phyloP scores from a whole-genome alignment of 768 basidiomycete genomes.

The Suillus lakei region DNA sequence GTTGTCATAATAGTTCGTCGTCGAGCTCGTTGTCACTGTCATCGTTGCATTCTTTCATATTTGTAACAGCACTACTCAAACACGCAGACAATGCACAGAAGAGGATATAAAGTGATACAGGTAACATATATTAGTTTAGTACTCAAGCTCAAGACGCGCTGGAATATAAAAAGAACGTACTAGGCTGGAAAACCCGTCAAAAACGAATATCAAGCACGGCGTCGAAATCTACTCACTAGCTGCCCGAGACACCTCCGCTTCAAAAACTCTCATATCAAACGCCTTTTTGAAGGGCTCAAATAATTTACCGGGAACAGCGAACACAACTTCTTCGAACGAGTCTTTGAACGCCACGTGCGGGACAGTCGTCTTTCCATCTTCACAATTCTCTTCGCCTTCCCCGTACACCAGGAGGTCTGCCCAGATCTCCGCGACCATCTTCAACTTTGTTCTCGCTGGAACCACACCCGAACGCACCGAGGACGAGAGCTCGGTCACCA shows the following conservation, averaged over 20 bases:
- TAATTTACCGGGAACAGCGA: constrained; percentile 46
- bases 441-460: constrained; percentile 46
- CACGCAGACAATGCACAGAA: not conserved
- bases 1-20: too few relatives aligned
- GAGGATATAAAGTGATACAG: not conserved
- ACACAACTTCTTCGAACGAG: constrained; percentile 47
- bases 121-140: not conserved
- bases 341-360: constrained; percentile 41
- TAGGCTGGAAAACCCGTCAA: not conserved
- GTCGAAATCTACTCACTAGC: constrained; percentile 27
- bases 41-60: too few relatives aligned
- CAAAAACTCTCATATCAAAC: constrained; percentile 45
- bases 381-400: constrained; percentile 24
- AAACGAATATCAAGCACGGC: not conserved
- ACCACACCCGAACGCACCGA: constrained; percentile 53
- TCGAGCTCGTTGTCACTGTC: too few relatives aligned
- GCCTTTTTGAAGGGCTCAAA: constrained; percentile 42
- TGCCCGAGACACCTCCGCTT: constrained; percentile 37
- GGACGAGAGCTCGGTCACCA: constrained; percentile 43
- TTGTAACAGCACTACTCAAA: not conserved
- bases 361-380: constrained; percentile 20
- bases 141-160: not conserved
- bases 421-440: constrained; percentile 49
- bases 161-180: not conserved
- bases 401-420: constrained; percentile 49